Conservation (phyloP, 2,329 filamentous ascomycete species). For the Claviceps pusilla region DNA sequence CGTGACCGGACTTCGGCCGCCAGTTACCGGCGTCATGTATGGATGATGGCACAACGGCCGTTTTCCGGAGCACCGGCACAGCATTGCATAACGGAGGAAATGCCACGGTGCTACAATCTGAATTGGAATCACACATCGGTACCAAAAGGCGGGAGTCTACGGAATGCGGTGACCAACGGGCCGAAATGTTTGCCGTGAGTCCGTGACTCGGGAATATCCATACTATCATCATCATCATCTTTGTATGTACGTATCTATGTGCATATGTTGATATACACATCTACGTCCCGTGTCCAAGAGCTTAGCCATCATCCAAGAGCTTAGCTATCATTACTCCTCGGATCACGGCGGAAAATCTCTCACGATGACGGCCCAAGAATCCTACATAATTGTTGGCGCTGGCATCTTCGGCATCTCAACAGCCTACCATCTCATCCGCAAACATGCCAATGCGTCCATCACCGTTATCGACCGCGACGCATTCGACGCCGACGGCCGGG, state of each 20-base stretch:
- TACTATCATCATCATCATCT: no score
- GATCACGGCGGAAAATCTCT: neutral
- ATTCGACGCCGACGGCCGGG: slow-evolving; percentile 29
- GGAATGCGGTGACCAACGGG: no score
- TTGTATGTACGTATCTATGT: no score
- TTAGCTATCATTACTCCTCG: no score
- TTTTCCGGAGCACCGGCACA: neutral
- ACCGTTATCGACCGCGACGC: slow-evolving; percentile 43
- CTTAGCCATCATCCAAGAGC: no score
- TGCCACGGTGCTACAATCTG: no score
- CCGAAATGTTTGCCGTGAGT: neutral
- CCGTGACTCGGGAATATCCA: neutral
- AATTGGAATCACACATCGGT: no score
- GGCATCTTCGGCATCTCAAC: slow-evolving; percentile 53
- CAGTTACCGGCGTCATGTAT: neutral
- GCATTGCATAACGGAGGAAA: neutral
- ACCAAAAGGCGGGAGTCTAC: no score
- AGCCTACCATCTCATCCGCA: slow-evolving; percentile 44
- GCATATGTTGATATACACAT: neutral
- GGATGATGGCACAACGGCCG: no score
- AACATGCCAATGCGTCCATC: slow-evolving; percentile 33
- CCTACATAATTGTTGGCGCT: slow-evolving; percentile 46
- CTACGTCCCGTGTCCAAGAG: neutral
- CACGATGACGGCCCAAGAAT: slow-evolving; percentile 13
- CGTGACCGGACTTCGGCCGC: neutral